These are phyloP conservation scores for Avena sativa DNA, from an alignment of 176 grass and related monocot species.

Conservation along the genomic window DNA sequence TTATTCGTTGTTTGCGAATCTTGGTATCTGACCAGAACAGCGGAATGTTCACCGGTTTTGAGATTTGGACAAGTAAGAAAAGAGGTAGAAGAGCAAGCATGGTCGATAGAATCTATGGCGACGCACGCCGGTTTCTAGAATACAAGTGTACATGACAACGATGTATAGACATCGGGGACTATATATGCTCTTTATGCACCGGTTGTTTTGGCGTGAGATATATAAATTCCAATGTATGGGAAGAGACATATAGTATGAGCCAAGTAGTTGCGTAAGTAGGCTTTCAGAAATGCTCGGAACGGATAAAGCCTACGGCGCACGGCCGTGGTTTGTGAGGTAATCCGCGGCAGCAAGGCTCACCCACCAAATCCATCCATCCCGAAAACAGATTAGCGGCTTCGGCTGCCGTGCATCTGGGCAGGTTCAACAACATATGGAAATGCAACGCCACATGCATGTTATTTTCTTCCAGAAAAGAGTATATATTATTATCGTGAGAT, in stretches of 20 bases:
- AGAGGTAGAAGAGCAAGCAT: background rate
- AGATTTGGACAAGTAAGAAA: conserved; percentile 10
- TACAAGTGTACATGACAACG: background rate
- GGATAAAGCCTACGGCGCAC: background rate
- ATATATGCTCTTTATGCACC: background rate
- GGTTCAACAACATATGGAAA: too few species aligned
- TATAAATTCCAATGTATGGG: too few species aligned
- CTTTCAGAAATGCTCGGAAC: background rate
- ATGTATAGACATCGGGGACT: too few species aligned
- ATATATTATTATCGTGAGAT: too few species aligned
- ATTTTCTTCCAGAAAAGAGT: too few species aligned
- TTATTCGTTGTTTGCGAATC: conserved; percentile 23
- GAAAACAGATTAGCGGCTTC: too few species aligned
- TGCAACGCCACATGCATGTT: too few species aligned
- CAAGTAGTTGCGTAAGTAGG: too few species aligned
- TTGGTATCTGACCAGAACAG: conserved; percentile 28
- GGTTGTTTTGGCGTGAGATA: background rate
- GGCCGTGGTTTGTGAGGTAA: background rate
- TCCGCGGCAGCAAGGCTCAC: background rate
- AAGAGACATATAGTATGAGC: too few species aligned
- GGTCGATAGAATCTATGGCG: conserved; percentile 3
- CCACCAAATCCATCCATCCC: too few species aligned
- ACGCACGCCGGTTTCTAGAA: conserved; percentile 31
- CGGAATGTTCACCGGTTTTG: conserved; percentile 22
- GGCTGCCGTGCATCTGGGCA: too few species aligned